Base-by-base conservation (phyloP, 495 filamentous ascomycete genomes). In the Xylaria grammica region DNA sequence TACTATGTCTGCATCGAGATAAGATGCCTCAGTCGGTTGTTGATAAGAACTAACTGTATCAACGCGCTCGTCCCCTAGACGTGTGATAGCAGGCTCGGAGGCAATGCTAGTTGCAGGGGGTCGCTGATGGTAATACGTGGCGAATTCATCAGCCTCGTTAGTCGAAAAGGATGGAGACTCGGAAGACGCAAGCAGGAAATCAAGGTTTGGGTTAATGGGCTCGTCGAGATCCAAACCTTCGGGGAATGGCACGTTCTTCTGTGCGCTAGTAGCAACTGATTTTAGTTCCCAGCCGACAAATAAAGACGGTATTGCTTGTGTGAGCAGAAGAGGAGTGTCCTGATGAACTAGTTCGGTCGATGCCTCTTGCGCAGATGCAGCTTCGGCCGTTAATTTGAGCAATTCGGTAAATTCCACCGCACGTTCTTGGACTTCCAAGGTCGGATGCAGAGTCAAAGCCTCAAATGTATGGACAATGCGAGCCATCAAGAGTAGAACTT, bases 401-500 rank as follows among this genome's bases (percentile, higher is more conserved):
- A 98, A 83, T 69, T 99, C 95, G 2, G 91, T 82, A 68, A 94
- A 96, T 70, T 97, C 94, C 17, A 97, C 94, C 8, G 93, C 88
- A 52, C 96, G 86, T 76, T 98, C 95, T 74, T 99, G 95, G n/a
- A 98, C 92, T 69, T 98, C 95, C 10, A 99, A 80, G 67, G 87
- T 90, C 0, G 96, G 92, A 72, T 97, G 93, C 4, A 86, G 83
- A 0, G 88, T 82, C 27, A 97, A 76, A 0, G 86, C 82, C 55
- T 97, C 94, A 2, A 97, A 79, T 48, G 93, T 90, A 66, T 91
- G 82, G 24, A 95, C 82, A n/a, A 96, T 84, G 27, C 92, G 85
- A 24, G 89, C 88, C 74, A 96, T 85, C 1, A 96, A 81, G 22
- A 99, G 81, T 17, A 87, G 85, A 7, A 89, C 84, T 64, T 87